Evolutionary conservation across 805 yeast species (phyloP).

Genomic region (Candida schatavii): DNA sequence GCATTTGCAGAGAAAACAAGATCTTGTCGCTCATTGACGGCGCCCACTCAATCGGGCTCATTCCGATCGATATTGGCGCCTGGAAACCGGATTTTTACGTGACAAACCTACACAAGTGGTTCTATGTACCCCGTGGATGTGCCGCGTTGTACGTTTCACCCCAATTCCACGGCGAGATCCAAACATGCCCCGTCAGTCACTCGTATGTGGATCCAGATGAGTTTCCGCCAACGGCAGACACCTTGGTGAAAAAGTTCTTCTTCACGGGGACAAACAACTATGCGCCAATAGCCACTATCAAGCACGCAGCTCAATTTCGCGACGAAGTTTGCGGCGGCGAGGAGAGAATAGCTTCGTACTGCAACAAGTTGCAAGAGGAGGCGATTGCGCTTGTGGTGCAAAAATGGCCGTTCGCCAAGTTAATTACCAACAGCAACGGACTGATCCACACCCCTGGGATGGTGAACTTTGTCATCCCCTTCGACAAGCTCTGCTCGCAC

Average conservation of each 20-base stretch:
- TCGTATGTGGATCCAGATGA: constrained; percentile 33
- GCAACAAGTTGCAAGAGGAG: constrained; percentile 40
- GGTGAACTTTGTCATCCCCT: constrained; percentile 43
- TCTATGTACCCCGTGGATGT: constrained; percentile 53
- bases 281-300: constrained; percentile 40
- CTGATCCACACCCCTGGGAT: constrained; percentile 35
- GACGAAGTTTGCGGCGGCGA: constrained; percentile 60
- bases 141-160: constrained; percentile 58
- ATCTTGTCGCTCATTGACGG: constrained; percentile 65
- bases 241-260: constrained; percentile 45
- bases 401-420: constrained; percentile 35
- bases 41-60: constrained; percentile 64
- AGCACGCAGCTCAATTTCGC: constrained; percentile 54
- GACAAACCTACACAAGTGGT: constrained; percentile 72
- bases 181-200: constrained; percentile 59
- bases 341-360: constrained; percentile 46
- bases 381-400: constrained; percentile 41
- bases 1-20: constrained; percentile 42
- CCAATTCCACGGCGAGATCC: constrained; percentile 47
- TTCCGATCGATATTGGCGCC: constrained; percentile 40
- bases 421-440: constrained; percentile 33
- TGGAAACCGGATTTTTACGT: constrained; percentile 58
- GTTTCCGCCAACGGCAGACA: constrained; percentile 18
- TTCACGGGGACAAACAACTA: constrained; percentile 51
- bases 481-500: constrained; percentile 6